Evolutionary conservation across 1,139 yeast genomes (phyloP).

Genomic region (Suhomyces panamericanus): DNA sequence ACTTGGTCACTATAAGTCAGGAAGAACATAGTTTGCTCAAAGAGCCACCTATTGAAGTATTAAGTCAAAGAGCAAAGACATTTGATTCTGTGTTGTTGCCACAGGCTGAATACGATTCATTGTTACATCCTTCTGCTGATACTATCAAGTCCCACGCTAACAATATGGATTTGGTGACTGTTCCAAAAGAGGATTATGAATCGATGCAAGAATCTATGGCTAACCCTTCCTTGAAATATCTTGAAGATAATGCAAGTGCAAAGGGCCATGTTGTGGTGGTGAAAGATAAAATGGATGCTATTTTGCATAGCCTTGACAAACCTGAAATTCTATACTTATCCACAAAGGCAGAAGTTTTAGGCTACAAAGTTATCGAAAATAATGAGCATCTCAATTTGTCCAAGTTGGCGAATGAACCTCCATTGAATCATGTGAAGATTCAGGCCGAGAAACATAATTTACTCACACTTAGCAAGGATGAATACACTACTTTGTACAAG

Average conservation of each 20-base stretch:
- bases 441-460: slow-evolving; percentile 40
- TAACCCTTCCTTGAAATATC: slow-evolving; percentile 25
- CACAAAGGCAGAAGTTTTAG: slow-evolving; percentile 16
- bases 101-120: slow-evolving; percentile 3
- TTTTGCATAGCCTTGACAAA: slow-evolving; percentile 14
- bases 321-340: slow-evolving; percentile 25
- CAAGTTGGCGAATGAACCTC: slow-evolving; percentile 33
- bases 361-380: slow-evolving; percentile 19
- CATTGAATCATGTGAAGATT: slow-evolving; percentile 33
- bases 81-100: slow-evolving; percentile 8
- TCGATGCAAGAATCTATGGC: slow-evolving; percentile 29
- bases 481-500: slow-evolving; percentile 38
- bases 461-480: slow-evolving; percentile 34
- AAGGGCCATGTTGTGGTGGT: slow-evolving; percentile 22
- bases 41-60: slow-evolving; percentile 8
- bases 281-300: slow-evolving; percentile 14
- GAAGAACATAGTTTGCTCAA: slow-evolving; percentile 8
- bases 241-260: slow-evolving; percentile 17
- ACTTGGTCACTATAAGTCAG: slow-evolving; percentile 8
- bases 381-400: slow-evolving; percentile 14
- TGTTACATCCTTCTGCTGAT: slow-evolving; percentile 26
- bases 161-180: slow-evolving; percentile 28
- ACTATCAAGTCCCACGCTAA: slow-evolving; percentile 36
- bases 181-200: slow-evolving; percentile 31
- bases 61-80: slow-evolving; percentile 3